Percentiles rank a stretch among this genome's conserved stretches.
Conservation (phyloP, 495 filamentous ascomycete species). For the Daldinia bambusicola region DNA sequence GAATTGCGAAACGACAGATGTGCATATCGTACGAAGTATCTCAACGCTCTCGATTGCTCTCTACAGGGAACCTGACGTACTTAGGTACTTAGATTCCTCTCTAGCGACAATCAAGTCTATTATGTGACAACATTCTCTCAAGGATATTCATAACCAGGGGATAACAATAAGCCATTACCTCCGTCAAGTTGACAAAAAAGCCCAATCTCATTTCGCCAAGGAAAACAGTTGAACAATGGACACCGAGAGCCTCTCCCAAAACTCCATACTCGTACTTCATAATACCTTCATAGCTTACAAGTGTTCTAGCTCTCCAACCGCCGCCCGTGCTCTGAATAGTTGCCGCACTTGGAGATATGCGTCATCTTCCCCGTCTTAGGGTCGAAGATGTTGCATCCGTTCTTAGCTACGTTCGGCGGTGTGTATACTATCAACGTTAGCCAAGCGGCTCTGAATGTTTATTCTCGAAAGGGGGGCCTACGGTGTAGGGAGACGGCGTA, state of each 20-base stretch:
- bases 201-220: background rate
- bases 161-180: no score
- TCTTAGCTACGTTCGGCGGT: slow-evolving; percentile 82
- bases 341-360: slow-evolving; percentile 73
- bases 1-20: slow-evolving; percentile 12
- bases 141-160: background rate
- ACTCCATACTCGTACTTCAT: slow-evolving; percentile 29
- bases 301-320: slow-evolving; percentile 41
- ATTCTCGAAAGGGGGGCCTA: slow-evolving; percentile 55
- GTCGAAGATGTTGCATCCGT: slow-evolving; percentile 79
- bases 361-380: slow-evolving; percentile 74
- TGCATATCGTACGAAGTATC: slow-evolving; percentile 16
- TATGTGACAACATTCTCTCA: background rate
- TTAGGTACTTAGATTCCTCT: background rate
- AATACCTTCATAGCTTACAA: slow-evolving; percentile 27
- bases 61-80: background rate
- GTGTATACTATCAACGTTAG: slow-evolving; percentile 74
- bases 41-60: slow-evolving; percentile 6
- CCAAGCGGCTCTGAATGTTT: slow-evolving; percentile 34
- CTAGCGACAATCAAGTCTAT: background rate
- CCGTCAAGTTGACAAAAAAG: slow-evolving; percentile 10
- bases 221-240: background rate
- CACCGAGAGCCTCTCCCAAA: slow-evolving; percentile 4
- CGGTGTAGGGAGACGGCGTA: slow-evolving; percentile 87
- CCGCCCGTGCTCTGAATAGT: slow-evolving; percentile 67